Evolutionary conservation across 768 basidiomycete species (phyloP), one percentile per base, ranked within the genome.

Genomic region (Basidioascus undulatus): DNA sequence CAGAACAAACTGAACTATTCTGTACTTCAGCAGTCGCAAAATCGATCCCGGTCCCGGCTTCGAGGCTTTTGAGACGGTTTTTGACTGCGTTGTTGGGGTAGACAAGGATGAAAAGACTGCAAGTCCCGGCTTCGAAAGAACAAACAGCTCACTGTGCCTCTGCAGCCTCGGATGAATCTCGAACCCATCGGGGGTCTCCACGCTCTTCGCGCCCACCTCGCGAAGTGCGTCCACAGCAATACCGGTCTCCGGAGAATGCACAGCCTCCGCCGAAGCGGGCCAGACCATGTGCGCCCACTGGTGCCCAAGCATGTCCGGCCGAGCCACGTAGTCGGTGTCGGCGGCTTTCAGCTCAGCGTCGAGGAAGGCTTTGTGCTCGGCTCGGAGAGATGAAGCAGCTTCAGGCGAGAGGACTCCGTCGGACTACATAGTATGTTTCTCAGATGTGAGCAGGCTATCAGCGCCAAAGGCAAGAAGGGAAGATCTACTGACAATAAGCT

Each of bases 21-120:
- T 61, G 6, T 32, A 74, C 81, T 63, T 92, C 86, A 5, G 81
- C 84, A 32, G 79, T 81, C 0, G 80, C 79, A 68, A 80, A 89
- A 54, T 87, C 83, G 25, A 92, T 57, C 1, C 76, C 76, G n/a
- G 62, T 62, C 2, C 71, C 77, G 26, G 60, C 62, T 37, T 77
- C 70, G 16, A 86, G 57, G 35, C 70, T 71, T 48, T 69, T 64
- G n/a, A 83, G 49, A 4, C 83, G 66, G 51, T 67, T 68, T 62
- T 76, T 79, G 32, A 82, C 70, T n/a, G n/a, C n/a, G n/a, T n/a
- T n/a, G n/a, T n/a, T n/a, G n/a, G n/a, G n/a, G n/a, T n/a, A n/a
- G n/a, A n/a, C n/a, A n/a, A n/a, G n/a, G n/a, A n/a, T n/a, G n/a
- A n/a, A n/a, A n/a, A n/a, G n/a, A n/a, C n/a, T n/a, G n/a, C n/a